Conservation (phyloP, 805 yeast species). For the Metschnikowia gelsemii region DNA sequence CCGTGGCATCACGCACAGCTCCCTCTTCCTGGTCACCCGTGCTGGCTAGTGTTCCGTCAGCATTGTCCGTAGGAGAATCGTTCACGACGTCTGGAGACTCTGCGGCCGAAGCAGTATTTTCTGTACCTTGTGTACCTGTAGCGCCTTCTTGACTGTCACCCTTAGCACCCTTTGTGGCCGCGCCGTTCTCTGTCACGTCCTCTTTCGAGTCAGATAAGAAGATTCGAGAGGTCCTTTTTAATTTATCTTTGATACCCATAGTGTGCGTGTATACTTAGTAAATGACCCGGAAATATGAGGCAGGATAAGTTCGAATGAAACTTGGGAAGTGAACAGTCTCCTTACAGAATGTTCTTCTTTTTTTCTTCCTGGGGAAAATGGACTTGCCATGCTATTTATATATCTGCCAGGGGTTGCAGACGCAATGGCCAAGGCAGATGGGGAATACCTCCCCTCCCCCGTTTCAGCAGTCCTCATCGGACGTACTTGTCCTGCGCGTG, state of each 20-base stretch:
- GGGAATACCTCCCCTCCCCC: conserved; percentile 13
- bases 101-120: conserved; percentile 2
- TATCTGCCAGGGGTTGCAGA: conserved; percentile 14
- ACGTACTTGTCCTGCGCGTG: conserved; percentile 13
- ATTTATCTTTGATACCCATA: conserved; percentile 20
- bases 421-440: conserved; percentile 6
- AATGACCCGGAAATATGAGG: neutral
- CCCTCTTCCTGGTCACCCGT: conserved; percentile 11
- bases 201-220: conserved; percentile 18
- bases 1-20: conserved; percentile 7
- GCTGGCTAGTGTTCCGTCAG: conserved; percentile 13
- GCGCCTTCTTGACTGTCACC: conserved; percentile 2
- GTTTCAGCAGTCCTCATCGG: conserved; percentile 10
- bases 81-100: conserved; percentile 3
- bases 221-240: conserved; percentile 19
- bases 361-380: conserved; percentile 2
- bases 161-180: neutral
- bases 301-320: neutral
- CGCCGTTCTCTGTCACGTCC: conserved; percentile 11
- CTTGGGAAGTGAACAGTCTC: neutral
- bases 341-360: conserved; percentile 6
- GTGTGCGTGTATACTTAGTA: neutral
- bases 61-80: conserved; percentile 8
- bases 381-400: conserved; percentile 13
- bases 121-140: conserved; percentile 2